Evolutionary conservation across 2,329 filamentous ascomycete genomes (phyloP).

Genomic region (Zymoseptoria pseudotritici): DNA sequence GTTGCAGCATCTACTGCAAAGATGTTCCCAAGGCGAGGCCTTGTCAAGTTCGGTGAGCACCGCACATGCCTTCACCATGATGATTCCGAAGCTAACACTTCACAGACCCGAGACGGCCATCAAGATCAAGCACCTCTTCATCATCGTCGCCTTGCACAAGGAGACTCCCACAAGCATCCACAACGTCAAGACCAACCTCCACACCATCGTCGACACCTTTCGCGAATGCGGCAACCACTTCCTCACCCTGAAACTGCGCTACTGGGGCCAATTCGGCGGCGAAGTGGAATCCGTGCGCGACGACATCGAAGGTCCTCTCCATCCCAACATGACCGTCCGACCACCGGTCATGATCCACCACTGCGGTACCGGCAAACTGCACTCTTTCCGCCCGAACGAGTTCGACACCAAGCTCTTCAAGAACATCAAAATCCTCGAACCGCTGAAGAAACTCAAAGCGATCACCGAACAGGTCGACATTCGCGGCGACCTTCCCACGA

Average conservation of each 20-base stretch:
- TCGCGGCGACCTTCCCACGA: constrained; percentile 6
- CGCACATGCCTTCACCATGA: background rate
- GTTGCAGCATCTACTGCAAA: constrained; percentile 1
- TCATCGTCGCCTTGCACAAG: constrained; percentile 1
- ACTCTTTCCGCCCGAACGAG: background rate
- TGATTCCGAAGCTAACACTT: background rate
- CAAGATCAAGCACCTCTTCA: constrained; percentile 11
- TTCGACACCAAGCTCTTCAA: constrained; percentile 4
- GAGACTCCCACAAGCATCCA: background rate
- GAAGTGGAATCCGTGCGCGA: constrained; percentile 8
- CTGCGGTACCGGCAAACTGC: constrained; percentile 1
- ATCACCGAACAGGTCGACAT: constrained; percentile 6
- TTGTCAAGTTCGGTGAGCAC: constrained; percentile 1
- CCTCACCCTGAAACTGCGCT: constrained; percentile 7
- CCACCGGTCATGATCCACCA: constrained; percentile 5
- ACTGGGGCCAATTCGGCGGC: constrained; percentile 6
- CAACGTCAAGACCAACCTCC: constrained; percentile 3
- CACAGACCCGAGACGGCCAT: constrained; percentile 1
- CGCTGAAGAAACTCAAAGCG: constrained; percentile 2
- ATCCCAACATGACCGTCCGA: constrained; percentile 1
- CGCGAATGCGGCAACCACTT: constrained; percentile 1
- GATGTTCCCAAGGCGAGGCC: constrained; percentile 3
- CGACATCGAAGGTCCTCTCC: constrained; percentile 5
- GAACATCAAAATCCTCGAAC: constrained; percentile 4
- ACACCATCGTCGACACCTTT: constrained; percentile 19